Evolutionary conservation across 257 asterid species (phyloP), one percentile per base, ranked within the genome.

Genomic region (Solanum chilense): DNA sequence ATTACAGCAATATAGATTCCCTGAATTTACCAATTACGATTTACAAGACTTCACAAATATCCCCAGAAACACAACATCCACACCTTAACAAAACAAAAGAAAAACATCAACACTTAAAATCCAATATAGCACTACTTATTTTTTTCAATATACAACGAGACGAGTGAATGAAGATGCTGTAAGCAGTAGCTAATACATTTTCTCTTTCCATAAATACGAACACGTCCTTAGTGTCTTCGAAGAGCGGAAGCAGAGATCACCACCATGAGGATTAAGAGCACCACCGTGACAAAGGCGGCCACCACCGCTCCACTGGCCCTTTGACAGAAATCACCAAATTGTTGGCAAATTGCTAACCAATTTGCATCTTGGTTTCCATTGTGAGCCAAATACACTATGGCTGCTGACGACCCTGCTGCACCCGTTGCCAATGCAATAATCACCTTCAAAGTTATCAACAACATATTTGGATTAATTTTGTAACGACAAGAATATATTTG

Each of bases 321-420:
- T 75, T 89, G 91, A 88, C 98, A 95, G 85, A 95, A 95, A 90
- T 92, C 93, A 8, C 23, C 78, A 70, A 90, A 94, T 69, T 95
- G 96, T 13, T 92, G 94, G 86, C 98, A 95, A 35, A 95, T 91
- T 20, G 98, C 91, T 29, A 93, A 82, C 98, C 96, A 94, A 44
- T 94, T 95, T 44, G 96, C 95, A 12, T 47, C 83, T 9, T 93
- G 64, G 80, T 91, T 95, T 29, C 98, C 97, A 31, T 92, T 81
- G 89, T 95, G 97, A 33, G 97, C 93, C 89, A 94, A 90, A 92
- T 93, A 95, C 16, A 91, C 99, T 69, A 96, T 93, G 80, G 96
- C 98, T 9, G 98, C 91, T 5, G 98, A 88, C 13, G 97, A 90
- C 13, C 87, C 91, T 13, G 94, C 91, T 10, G 98, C 96, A 0